Percentiles rank a stretch among this genome's conserved stretches.
phyloP scores from a whole-genome alignment of 805 yeast genomes.

The Saccharomycopsis amapae region DNA sequence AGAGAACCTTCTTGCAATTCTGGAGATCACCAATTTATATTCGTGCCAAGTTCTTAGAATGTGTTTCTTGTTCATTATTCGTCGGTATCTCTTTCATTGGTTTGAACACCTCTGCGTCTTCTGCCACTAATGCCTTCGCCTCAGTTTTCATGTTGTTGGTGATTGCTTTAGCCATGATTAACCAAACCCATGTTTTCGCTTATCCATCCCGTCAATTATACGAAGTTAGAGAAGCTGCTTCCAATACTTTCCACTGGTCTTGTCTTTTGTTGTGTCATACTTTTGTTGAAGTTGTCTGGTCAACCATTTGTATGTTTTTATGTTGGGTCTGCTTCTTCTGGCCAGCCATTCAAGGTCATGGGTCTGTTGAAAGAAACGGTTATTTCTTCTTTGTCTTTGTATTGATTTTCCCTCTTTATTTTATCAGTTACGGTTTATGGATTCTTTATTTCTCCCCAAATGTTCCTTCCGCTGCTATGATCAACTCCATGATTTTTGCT shows the following conservation, averaged over 20 bases:
- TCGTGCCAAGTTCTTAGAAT: slow-evolving; percentile 40
- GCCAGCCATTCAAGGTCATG: slow-evolving; percentile 35
- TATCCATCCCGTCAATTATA: slow-evolving; percentile 36
- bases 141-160: slow-evolving; percentile 40
- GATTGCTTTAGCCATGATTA: slow-evolving; percentile 34
- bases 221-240: slow-evolving; percentile 38
- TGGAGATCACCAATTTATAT: slow-evolving; percentile 46
- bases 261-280: slow-evolving; percentile 36
- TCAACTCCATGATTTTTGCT: slow-evolving; percentile 32
- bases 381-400: slow-evolving; percentile 30
- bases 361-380: slow-evolving; percentile 30
- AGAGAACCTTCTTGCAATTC: slow-evolving; percentile 35
- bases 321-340: slow-evolving; percentile 42
- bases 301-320: slow-evolving; percentile 36
- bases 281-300: slow-evolving; percentile 42
- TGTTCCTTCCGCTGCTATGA: slow-evolving; percentile 36
- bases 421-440: slow-evolving; percentile 38
- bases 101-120: slow-evolving; percentile 32
- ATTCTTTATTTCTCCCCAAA: slow-evolving; percentile 39
- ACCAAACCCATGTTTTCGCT: slow-evolving; percentile 26
- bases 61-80: slow-evolving; percentile 38
- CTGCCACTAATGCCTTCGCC: slow-evolving; percentile 41
- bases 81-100: slow-evolving; percentile 45
- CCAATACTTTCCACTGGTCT: slow-evolving; percentile 39
- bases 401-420: slow-evolving; percentile 35